Base-by-base conservation (phyloP, 1,139 yeast species). In the Yamadazyma pseudoaaseri region DNA sequence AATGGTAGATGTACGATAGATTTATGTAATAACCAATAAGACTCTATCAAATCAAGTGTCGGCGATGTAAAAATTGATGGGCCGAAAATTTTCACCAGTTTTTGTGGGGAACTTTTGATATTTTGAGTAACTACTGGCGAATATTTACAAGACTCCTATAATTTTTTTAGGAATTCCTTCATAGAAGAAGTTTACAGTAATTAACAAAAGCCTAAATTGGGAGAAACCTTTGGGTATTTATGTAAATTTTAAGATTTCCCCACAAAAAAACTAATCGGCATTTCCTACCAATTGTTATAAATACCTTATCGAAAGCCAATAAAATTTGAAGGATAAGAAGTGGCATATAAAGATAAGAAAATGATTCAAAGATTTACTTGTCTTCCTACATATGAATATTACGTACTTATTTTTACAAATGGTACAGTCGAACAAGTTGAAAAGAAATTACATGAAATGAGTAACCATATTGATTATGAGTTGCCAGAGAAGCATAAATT, bases 321-420 rank as follows among this genome's bases (percentile, higher is more conserved):
- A 33, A 43, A 41, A 45, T 36, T 27, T 8, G n/a, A 23, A 28
- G n/a, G 40, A 37, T 34, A 36, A 36, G n/a, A 22, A 9, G 13
- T 11, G 13, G 12, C 17, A 7, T 15, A 14, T n/a, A 20, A 34
- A 31, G 38, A 37, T 34, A 31, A 27, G 26, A 20, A 20, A 20
- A 63, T 62, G 68, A 63, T 63, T 40, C 66, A 62, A 41, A 60
- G 59, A 45, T 63, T 51, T 43, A 60, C 63, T 25, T 62, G 69
- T 37, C 54, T 60, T 17, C 68, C 68, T 21, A 50, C 44, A 27
- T 48, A 52, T 18, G 64, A 59, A 28, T 62, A 63, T 47, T 67
- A 63, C 43, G 60, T 62, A 6, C 48, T 63, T 15, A 50, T 64
- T 5, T 56, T 65, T 12, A 56, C 70, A 18, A 65, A 65, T 41